Conservation (phyloP, 1,284 basidiomycete species). For the Limonomyces culmigenus region DNA sequence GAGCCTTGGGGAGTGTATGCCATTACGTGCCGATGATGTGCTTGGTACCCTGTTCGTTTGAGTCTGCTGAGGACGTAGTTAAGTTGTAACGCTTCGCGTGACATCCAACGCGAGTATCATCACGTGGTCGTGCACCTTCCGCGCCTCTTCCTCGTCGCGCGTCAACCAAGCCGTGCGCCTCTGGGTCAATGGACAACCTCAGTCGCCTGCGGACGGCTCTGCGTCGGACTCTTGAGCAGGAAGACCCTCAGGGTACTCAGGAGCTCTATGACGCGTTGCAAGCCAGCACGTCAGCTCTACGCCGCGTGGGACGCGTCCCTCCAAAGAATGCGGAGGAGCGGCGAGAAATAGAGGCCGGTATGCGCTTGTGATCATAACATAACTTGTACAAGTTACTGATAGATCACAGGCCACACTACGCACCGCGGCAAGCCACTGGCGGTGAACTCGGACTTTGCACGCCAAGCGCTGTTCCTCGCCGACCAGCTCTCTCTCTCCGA, state of each 20-base stretch:
- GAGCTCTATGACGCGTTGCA: conserved; percentile 62
- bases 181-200: no score
- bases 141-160: no score
- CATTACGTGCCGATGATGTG: no score
- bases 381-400: background rate
- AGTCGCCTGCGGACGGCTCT: no score
- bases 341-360: conserved; percentile 58
- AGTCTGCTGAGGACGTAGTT: no score
- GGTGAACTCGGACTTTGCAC: conserved; percentile 58
- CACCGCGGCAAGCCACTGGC: conserved; percentile 43
- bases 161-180: no score
- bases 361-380: conserved; percentile 11
- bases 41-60: no score
- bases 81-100: no score
- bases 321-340: conserved; percentile 43
- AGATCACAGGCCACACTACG: conserved; percentile 34
- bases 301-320: conserved; percentile 47
- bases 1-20: no score
- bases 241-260: conserved; percentile 41
- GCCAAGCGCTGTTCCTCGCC: conserved; percentile 58
- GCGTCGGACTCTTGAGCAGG: no score
- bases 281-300: conserved; percentile 39
- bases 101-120: no score
- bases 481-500: conserved; percentile 67
- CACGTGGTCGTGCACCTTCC: no score